Base-by-base conservation (phyloP, 2,329 filamentous ascomycete species). In the Penicillium rolfsii region DNA sequence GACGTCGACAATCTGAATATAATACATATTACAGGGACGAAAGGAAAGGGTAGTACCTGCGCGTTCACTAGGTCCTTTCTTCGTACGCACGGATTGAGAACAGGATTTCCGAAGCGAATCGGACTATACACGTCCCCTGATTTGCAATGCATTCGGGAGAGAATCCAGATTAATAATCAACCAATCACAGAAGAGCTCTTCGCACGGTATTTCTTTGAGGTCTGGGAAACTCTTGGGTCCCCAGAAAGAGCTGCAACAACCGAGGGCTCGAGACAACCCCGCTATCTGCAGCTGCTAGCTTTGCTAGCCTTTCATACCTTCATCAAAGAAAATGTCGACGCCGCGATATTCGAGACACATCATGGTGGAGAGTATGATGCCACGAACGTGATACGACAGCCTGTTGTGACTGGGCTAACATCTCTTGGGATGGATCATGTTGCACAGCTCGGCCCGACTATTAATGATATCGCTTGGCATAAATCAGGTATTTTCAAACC, bases 381-480 rank as follows among this genome's bases (percentile, higher is more conserved):
- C 0, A 91, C 89, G 0, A 91, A 91, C 60, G 74, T 90, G 45
- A 82, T 90, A 0, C 76, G 82, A 54, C 72, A 74, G 11, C 85
- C 87, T 0, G 77, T 83, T 0, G 87, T 81, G 0, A 81, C 84
- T 1, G 88, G 83, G 1, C 86, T 91, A 12, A 50, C 48, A 30
- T 50, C 48, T 12, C 28, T 50, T 1, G 48, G 48, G 6, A n/a
- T 50, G n/a, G 48, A 50, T n/a, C 48, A 50, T 36, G 48, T 50
- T 30, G 48, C n/a, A n/a, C 48, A 50, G 14, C 30, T 91, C 1
- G 89, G 89, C 3, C 73, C 81, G 22, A 88, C 86, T 0, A 78
- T 90, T 11, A 83, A 84, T 35, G 82, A 86, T 71, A 90, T 91
- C 63, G 87, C 89, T 0, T 91, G 89, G 88, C 87, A 91, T 72